These are phyloP conservation scores for Clarireedia sp. DNA, from an alignment of 2,329 filamentous ascomycete genomes.

Conservation along the genomic window DNA sequence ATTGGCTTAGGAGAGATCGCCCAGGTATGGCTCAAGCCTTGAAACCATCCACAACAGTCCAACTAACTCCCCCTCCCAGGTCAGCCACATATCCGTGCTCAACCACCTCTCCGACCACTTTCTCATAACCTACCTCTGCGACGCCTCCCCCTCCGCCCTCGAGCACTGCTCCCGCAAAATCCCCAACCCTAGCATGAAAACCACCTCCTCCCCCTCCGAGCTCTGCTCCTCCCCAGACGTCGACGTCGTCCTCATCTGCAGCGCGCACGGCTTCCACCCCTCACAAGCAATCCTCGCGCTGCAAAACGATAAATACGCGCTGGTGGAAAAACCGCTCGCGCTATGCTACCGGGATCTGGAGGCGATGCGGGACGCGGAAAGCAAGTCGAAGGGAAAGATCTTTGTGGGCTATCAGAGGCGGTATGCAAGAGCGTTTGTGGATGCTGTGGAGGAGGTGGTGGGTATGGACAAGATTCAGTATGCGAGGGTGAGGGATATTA, in stretches of 20 bases:
- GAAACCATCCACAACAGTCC: neutral
- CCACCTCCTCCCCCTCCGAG: conserved; percentile 21
- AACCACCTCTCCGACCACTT: conserved; percentile 31
- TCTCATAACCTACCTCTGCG: conserved; percentile 28
- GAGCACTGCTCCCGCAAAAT: conserved; percentile 32
- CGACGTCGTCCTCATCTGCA: conserved; percentile 40
- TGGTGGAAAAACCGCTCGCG: conserved; percentile 53
- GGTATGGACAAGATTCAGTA: conserved; percentile 46
- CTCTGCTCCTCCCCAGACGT: conserved; percentile 11
- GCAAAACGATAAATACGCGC: conserved; percentile 44
- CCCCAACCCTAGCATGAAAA: conserved; percentile 3
- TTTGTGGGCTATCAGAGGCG: conserved; percentile 56
- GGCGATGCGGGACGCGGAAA: conserved; percentile 42
- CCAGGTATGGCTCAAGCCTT: conserved; percentile 25
- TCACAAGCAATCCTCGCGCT: conserved; percentile 44
- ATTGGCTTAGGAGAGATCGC: conserved; percentile 41
- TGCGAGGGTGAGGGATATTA: conserved; percentile 41
- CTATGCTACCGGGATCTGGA: conserved; percentile 40
- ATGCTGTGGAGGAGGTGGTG: conserved; percentile 46
- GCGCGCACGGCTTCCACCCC: conserved; percentile 47
- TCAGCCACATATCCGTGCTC: conserved; percentile 43
- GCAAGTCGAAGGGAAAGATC: conserved; percentile 33
- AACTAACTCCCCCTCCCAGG: conserved; percentile 14
- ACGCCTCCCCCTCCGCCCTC: conserved; percentile 33
- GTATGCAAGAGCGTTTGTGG: conserved; percentile 48